Conservation (phyloP, 805 yeast genomes). For the Isabelozyma pseudorhagii region DNA sequence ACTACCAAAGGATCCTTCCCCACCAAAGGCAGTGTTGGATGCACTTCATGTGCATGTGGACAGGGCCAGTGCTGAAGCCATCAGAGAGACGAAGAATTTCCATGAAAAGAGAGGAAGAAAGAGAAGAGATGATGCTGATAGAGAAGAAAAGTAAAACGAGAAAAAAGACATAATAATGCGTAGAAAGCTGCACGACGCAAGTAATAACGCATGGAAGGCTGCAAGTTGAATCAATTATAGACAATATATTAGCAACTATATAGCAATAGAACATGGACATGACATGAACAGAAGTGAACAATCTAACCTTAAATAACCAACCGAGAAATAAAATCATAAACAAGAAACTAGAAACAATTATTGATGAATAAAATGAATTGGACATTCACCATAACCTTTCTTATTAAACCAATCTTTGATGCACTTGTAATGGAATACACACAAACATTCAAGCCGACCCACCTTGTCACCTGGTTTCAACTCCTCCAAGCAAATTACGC, state of each 20-base stretch:
- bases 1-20: conserved; percentile 73
- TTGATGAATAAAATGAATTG: conserved; percentile 59
- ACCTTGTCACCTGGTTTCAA: conserved; percentile 82
- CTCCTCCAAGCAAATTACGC: conserved; percentile 92
- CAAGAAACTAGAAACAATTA: conserved; percentile 2
- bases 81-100: conserved; percentile 68
- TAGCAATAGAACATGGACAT: background rate
- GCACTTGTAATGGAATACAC: conserved; percentile 90
- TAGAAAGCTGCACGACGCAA: background rate
- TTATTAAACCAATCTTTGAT: conserved; percentile 87
- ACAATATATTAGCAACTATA: background rate
- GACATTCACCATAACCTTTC: conserved; percentile 84
- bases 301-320: background rate
- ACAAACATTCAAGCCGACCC: conserved; percentile 88
- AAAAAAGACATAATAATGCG: background rate
- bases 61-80: conserved; percentile 87
- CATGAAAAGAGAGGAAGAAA: conserved; percentile 34
- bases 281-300: background rate
- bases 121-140: conserved; percentile 28
- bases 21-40: conserved; percentile 72
- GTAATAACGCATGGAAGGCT: background rate
- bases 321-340: background rate
- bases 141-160: conserved; percentile 24
- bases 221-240: background rate
- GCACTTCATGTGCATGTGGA: conserved; percentile 85